A percentile compares a stretch with the other conserved stretches of the same genome.
These are phyloP conservation scores for Isatis tinctoria DNA, from an alignment of 345 rosid genomes.

Conservation along the genomic window DNA sequence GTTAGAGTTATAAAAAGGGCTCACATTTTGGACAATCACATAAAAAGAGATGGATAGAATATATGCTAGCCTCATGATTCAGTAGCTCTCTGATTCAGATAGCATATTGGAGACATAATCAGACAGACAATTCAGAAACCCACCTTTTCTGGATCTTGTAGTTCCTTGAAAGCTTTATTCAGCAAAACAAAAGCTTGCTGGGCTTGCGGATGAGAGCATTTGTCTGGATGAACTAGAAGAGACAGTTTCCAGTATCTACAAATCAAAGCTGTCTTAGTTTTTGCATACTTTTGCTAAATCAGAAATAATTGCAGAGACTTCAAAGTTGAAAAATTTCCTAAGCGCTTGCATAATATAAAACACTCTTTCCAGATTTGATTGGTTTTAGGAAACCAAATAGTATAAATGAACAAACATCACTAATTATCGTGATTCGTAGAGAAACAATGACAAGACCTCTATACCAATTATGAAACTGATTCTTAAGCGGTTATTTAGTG, in stretches of 20 bases:
- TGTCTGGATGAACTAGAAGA: slow-evolving; percentile 93
- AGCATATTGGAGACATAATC: not conserved
- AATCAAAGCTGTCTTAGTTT: not conserved
- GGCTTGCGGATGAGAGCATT: slow-evolving; percentile 96
- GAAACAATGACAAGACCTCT: not conserved
- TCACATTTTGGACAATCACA: not conserved
- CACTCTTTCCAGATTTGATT: not conserved
- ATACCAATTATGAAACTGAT: slow-evolving; percentile 1
- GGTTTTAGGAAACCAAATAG: not conserved
- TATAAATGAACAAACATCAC: not conserved
- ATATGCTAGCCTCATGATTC: not conserved
- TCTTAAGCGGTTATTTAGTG: not conserved
- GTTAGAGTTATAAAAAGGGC: slow-evolving; percentile 8
- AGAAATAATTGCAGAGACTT: not conserved
- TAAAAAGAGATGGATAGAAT: not conserved
- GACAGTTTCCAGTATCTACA: slow-evolving; percentile 93
- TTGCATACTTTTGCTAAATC: not conserved
- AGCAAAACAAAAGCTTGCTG: slow-evolving; percentile 77
- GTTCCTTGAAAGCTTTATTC: slow-evolving; percentile 85
- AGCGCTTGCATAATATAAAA: not conserved
- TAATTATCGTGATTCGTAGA: not conserved
- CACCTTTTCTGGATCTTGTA: slow-evolving; percentile 96
- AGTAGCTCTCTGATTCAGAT: not conserved
- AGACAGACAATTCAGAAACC: not conserved
- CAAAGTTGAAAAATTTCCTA: not conserved